Conservation (phyloP, 495 filamentous ascomycete genomes). For the Penicillium malachiteum region DNA sequence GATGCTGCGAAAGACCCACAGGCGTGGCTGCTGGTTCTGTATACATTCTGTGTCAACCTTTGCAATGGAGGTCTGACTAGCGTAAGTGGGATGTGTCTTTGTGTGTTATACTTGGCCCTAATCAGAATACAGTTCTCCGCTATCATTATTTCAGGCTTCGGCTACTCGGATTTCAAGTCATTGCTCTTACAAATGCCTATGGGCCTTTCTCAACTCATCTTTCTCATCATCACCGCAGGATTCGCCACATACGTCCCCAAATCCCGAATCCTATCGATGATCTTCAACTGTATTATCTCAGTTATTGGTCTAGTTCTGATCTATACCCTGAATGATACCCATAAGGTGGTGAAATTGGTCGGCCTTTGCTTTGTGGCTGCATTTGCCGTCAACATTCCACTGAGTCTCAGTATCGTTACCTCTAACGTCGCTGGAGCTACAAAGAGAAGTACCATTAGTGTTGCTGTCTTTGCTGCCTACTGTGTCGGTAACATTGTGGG, state of each 20-base stretch:
- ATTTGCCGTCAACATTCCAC: slow-evolving; percentile 47
- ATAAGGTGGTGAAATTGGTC: slow-evolving; percentile 36
- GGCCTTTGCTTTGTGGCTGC: slow-evolving; percentile 50
- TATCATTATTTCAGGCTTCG: slow-evolving; percentile 30
- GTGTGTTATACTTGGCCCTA: not conserved
- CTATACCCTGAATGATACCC: slow-evolving; percentile 29
- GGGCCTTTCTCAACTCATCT: slow-evolving; percentile 25
- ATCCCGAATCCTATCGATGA: slow-evolving; percentile 19
- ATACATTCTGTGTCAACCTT: slow-evolving; percentile 19
- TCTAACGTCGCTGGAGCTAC: slow-evolving; percentile 31
- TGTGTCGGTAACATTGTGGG: slow-evolving; percentile 13
- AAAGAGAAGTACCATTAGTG: slow-evolving; percentile 10
- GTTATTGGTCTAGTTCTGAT: slow-evolving; percentile 11
- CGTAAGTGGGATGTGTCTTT: slow-evolving; percentile 1
- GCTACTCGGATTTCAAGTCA: slow-evolving; percentile 24
- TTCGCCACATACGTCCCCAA: slow-evolving; percentile 17
- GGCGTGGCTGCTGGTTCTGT: slow-evolving; percentile 25
- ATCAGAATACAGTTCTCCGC: slow-evolving; percentile 3
- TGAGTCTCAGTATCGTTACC: slow-evolving; percentile 10
- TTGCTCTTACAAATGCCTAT: slow-evolving; percentile 25
- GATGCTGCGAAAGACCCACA: slow-evolving; percentile 42
- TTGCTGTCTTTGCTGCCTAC: slow-evolving; percentile 8
- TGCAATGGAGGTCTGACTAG: slow-evolving; percentile 29
- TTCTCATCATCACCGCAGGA: slow-evolving; percentile 23
- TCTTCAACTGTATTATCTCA: slow-evolving; percentile 3